Evolutionary conservation across 139 green algal species (phyloP).

Genomic region (Micractinium conductrix): DNA sequence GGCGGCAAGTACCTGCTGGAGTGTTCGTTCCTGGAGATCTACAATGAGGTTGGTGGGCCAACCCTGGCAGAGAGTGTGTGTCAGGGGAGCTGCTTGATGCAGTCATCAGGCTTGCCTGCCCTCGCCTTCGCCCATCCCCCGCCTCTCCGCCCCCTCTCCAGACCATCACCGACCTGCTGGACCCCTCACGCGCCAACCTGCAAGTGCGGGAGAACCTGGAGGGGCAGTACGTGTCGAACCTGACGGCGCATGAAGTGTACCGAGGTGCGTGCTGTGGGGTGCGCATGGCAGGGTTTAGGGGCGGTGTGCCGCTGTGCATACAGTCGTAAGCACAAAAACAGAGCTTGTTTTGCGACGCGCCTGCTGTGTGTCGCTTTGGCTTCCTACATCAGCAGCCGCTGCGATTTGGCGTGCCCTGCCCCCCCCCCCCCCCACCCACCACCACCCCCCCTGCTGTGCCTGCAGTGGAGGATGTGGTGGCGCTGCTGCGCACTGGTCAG

Average conservation of each 20-base stretch:
- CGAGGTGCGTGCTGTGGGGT: constrained; percentile 20
- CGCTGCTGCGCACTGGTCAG: constrained; percentile 71
- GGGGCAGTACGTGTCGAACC: constrained; percentile 87
- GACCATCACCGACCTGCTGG: constrained; percentile 86
- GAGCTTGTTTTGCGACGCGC: too few relatives aligned
- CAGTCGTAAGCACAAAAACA: too few relatives aligned
- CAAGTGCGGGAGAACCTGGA: constrained; percentile 79
- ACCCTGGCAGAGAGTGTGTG: background rate
- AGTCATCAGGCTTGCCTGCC: background rate
- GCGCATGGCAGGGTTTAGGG: too few relatives aligned
- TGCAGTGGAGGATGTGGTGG: constrained; percentile 81
- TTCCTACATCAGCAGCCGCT: background rate
- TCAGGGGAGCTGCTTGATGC: background rate
- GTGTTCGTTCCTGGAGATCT: constrained; percentile 85
- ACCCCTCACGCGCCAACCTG: constrained; percentile 56
- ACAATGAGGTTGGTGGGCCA: constrained; percentile 80
- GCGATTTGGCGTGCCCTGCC: background rate
- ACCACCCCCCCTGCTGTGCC: background rate
- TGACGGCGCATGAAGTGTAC: constrained; percentile 61
- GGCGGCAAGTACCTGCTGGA: constrained; percentile 28
- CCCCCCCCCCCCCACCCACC: background rate
- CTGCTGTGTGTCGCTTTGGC: constrained; percentile 40
- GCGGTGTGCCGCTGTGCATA: too few relatives aligned
- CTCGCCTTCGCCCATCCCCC: background rate
- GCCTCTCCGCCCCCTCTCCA: background rate